Conservation (phyloP, 2,329 filamentous ascomycete genomes). For the Simplicillium sp. region DNA sequence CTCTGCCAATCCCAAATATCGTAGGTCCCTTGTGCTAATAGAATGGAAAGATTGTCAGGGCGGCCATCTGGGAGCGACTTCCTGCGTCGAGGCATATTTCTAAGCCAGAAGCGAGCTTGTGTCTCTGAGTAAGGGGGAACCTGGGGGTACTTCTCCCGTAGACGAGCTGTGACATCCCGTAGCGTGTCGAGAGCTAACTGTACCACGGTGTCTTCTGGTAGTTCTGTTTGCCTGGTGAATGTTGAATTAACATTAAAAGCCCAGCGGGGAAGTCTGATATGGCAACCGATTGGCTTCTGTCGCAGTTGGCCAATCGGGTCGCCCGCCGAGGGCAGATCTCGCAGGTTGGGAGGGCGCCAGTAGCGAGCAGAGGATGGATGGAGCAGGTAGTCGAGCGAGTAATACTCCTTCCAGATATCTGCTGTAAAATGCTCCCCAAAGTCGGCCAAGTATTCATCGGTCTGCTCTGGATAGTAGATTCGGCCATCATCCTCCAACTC, state of each 20-base stretch:
- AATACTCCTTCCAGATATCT: constrained; percentile 3
- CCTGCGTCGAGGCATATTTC: no score
- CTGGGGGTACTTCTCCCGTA: constrained; percentile 1
- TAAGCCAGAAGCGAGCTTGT: constrained; percentile 1
- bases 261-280: constrained; percentile 1
- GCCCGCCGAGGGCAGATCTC: constrained; percentile 1
- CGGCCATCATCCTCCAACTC: constrained; percentile 3
- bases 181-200: constrained; percentile 1
- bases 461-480: constrained; percentile 1
- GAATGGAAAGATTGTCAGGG: constrained; percentile 1
- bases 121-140: constrained; percentile 2
- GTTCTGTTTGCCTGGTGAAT: background rate
- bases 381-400: constrained; percentile 2
- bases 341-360: constrained; percentile 2
- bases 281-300: background rate
- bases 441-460: background rate
- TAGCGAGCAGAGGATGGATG: constrained; percentile 1
- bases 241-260: background rate
- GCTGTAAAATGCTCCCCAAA: background rate
- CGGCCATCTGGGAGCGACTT: no score
- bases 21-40: background rate
- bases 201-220: background rate
- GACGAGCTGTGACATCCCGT: background rate
- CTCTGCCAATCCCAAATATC: constrained; percentile 2
- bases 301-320: background rate